Evolutionary conservation across 345 rosid genomes (phyloP).

Genomic region (Euclidium syriacum): DNA sequence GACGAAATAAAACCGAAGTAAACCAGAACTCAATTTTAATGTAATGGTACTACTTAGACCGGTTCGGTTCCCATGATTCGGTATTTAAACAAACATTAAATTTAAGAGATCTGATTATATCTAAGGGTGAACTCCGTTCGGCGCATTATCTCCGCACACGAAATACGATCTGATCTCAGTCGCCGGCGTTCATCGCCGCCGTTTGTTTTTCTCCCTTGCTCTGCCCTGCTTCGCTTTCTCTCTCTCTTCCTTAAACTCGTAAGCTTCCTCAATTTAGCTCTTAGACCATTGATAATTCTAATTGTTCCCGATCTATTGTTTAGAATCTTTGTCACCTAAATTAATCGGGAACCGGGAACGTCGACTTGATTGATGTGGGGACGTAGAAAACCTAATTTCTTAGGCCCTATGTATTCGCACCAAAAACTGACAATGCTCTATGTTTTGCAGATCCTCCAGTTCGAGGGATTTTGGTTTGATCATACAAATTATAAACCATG

Average conservation of each 20-base stretch:
- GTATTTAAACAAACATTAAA: background rate
- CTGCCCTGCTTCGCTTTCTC: background rate
- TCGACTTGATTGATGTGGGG: background rate
- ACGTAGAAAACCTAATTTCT: background rate
- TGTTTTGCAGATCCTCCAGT: slow-evolving; percentile 19
- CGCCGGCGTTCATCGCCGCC: slow-evolving; percentile 21
- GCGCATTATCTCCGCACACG: background rate
- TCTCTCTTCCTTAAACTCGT: background rate
- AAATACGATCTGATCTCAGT: slow-evolving; percentile 12
- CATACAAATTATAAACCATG: slow-evolving; percentile 40
- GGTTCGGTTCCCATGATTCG: slow-evolving; percentile 12
- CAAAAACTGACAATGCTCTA: background rate
- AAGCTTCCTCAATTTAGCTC: background rate
- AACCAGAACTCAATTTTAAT: background rate
- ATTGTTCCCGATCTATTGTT: background rate
- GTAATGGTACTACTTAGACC: background rate
- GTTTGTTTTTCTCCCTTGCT: background rate
- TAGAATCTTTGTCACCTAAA: background rate
- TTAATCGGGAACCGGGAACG: background rate
- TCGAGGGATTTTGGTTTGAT: slow-evolving; percentile 15
- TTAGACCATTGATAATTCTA: background rate
- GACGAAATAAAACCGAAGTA: slow-evolving; percentile 1
- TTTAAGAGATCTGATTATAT: background rate
- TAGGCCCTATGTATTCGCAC: background rate
- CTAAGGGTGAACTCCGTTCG: background rate